These are phyloP conservation scores for Trichophyton benhamiae DNA, from an alignment of 2,329 filamentous ascomycete genomes.

Conservation along the genomic window DNA sequence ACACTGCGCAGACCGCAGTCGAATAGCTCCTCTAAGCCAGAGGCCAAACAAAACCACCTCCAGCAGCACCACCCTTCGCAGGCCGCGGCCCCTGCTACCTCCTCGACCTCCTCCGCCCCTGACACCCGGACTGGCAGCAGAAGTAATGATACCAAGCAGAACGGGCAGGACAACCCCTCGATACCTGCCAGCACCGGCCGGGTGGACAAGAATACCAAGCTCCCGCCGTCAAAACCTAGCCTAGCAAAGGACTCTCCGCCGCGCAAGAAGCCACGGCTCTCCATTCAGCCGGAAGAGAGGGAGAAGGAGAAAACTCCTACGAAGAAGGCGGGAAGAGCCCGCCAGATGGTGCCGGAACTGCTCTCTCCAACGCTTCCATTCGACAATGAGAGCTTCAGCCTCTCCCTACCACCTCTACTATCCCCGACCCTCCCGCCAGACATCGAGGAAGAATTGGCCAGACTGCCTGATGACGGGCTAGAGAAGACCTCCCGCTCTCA, in stretches of 20 bases:
- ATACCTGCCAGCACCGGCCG: not conserved
- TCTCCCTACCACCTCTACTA: slow-evolving; percentile 41
- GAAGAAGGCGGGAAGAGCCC: slow-evolving; percentile 14
- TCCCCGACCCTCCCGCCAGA: slow-evolving; percentile 47
- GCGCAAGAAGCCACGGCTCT: slow-evolving; percentile 31
- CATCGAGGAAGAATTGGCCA: slow-evolving; percentile 41
- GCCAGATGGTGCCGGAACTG: slow-evolving; percentile 25
- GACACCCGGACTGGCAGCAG: not conserved
- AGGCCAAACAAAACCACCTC: slow-evolving; percentile 10
- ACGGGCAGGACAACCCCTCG: not conserved
- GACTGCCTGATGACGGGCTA: slow-evolving; percentile 26
- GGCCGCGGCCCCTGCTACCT: not conserved
- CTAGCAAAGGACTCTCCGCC: slow-evolving; percentile 11
- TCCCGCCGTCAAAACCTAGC: not conserved
- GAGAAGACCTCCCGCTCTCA: slow-evolving; percentile 9
- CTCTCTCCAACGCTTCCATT: slow-evolving; percentile 33
- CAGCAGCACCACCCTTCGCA: too few relatives aligned
- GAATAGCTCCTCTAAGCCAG: not conserved
- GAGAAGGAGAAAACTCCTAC: slow-evolving; percentile 9
- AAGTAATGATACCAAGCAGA: not conserved
- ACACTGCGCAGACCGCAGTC: slow-evolving; percentile 1
- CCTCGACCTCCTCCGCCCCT: not conserved
- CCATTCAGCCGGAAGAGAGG: slow-evolving; percentile 9
- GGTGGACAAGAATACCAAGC: not conserved
- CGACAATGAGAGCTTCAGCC: slow-evolving; percentile 20